A percentile compares a stretch with the other conserved stretches of the same genome.
These are phyloP conservation scores for Metschnikowia hibisci DNA, from an alignment of 805 yeast genomes.

Conservation along the genomic window DNA sequence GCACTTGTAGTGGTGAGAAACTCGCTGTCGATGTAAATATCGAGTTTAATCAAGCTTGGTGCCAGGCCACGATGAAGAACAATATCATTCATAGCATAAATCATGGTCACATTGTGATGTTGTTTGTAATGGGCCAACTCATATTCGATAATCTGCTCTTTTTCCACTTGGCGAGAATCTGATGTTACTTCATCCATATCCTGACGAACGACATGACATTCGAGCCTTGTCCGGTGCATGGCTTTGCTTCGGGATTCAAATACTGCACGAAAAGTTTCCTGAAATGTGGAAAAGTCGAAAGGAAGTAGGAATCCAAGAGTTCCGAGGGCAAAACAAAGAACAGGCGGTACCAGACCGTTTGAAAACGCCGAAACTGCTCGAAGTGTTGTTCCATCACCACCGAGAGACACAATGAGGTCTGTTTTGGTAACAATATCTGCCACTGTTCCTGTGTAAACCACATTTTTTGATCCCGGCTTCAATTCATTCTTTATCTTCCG, in stretches of 20 bases:
- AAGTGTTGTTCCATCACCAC: conserved; percentile 95
- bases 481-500: neutral
- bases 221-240: conserved; percentile 71
- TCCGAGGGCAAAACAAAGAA: conserved; percentile 82
- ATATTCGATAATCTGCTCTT: conserved; percentile 15
- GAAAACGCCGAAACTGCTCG: conserved; percentile 79
- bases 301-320: conserved; percentile 88
- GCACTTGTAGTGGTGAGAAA: conserved; percentile 87
- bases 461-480: neutral
- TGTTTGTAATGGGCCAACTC: conserved; percentile 18
- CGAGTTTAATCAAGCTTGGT: conserved; percentile 80
- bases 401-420: conserved; percentile 79
- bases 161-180: conserved; percentile 5
- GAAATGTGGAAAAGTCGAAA: conserved; percentile 65
- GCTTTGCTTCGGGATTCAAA: conserved; percentile 67
- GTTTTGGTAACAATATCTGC: conserved; percentile 60
- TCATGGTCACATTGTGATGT: conserved; percentile 29
- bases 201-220: conserved; percentile 59
- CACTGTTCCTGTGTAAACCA: conserved; percentile 54
- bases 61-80: conserved; percentile 83
- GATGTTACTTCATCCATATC: conserved; percentile 9
- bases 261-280: conserved; percentile 59
- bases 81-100: conserved; percentile 90
- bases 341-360: conserved; percentile 77
- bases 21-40: conserved; percentile 79